A percentile compares a stretch with the other conserved stretches of the same genome.
These are phyloP conservation scores for Candida ortonii DNA, from an alignment of 805 yeast species.

Conservation along the genomic window DNA sequence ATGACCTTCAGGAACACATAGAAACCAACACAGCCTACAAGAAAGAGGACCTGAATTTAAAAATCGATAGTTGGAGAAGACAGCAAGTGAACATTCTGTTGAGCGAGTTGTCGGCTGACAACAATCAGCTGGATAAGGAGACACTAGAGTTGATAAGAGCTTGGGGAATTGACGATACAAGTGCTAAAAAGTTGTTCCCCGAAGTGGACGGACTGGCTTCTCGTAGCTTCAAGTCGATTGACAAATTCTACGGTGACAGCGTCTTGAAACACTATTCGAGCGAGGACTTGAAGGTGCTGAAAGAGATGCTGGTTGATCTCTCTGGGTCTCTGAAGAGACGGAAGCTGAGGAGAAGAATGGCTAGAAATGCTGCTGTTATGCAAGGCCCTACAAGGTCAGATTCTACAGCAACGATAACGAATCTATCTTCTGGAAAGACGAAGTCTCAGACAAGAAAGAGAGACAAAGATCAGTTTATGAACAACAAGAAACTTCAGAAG, in stretches of 20 bases:
- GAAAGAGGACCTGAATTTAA: slow-evolving; percentile 25
- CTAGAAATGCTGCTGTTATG: not conserved
- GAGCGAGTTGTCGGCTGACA: slow-evolving; percentile 17
- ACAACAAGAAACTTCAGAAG: slow-evolving; percentile 30
- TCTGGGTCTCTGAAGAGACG: slow-evolving; percentile 18
- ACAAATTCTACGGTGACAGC: slow-evolving; percentile 24
- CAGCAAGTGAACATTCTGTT: slow-evolving; percentile 26
- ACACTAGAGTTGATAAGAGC: slow-evolving; percentile 28
- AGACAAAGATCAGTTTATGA: slow-evolving; percentile 24
- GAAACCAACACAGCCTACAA: slow-evolving; percentile 13
- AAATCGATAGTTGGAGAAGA: slow-evolving; percentile 33
- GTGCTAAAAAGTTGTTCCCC: not conserved
- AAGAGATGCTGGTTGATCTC: slow-evolving; percentile 18
- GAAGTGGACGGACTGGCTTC: slow-evolving; percentile 2
- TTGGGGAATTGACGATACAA: slow-evolving; percentile 33
- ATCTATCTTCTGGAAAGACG: not conserved
- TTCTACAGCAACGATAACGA: slow-evolving; percentile 14
- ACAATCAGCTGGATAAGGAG: slow-evolving; percentile 15
- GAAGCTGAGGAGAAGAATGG: slow-evolving; percentile 2
- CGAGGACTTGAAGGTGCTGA: slow-evolving; percentile 23
- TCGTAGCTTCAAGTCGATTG: slow-evolving; percentile 4
- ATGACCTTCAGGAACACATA: slow-evolving; percentile 26
- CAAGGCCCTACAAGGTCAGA: slow-evolving; percentile 13
- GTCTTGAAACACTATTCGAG: slow-evolving; percentile 19
- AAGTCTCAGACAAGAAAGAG: not conserved